These are phyloP conservation scores for Boletus rex-veris DNA, from an alignment of 768 basidiomycete species.

Conservation along the genomic window DNA sequence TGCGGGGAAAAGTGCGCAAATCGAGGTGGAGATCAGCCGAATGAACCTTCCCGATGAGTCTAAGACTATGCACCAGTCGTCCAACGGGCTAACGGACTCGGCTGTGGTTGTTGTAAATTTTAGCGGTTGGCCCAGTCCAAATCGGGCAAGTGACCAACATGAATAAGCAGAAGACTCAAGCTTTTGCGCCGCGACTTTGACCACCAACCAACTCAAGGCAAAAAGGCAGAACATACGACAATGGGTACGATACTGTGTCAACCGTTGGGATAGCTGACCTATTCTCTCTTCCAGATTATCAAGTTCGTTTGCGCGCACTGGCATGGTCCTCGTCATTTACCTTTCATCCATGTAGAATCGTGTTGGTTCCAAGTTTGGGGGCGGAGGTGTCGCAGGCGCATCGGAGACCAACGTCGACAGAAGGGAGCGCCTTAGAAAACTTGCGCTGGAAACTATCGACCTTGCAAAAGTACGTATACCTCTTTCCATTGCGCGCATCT, in stretches of 20 bases:
- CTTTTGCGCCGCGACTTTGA: not conserved
- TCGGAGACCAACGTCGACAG: slow-evolving; percentile 95
- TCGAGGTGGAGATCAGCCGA: not conserved
- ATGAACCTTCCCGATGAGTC: not conserved
- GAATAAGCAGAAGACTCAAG: not conserved
- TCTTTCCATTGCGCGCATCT: not conserved
- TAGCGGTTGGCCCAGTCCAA: not conserved
- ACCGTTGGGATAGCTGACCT: slow-evolving; percentile 1
- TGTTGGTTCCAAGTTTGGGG: slow-evolving; percentile 93
- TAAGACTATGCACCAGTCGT: too few species aligned
- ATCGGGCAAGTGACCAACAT: slow-evolving; percentile 12
- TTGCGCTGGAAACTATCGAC: slow-evolving; percentile 96
- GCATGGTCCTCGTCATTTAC: not conserved
- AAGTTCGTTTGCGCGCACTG: slow-evolving; percentile 41
- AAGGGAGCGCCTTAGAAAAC: slow-evolving; percentile 89
- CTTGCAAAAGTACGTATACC: slow-evolving; percentile 74
- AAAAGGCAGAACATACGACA: not conserved
- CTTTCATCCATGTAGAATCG: slow-evolving; percentile 61
- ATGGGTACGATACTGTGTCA: slow-evolving; percentile 31
- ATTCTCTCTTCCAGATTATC: slow-evolving; percentile 50
- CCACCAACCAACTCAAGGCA: slow-evolving; percentile 5
- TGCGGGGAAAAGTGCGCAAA: not conserved
- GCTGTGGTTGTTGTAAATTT: slow-evolving; percentile 9
- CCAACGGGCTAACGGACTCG: too few species aligned
- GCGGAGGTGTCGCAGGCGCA: slow-evolving; percentile 92